A percentile compares a stretch with the other conserved stretches of the same genome.
These are phyloP conservation scores for Sporothrix sp. DNA, from an alignment of 2,329 filamentous ascomycete species.

Conservation along the genomic window DNA sequence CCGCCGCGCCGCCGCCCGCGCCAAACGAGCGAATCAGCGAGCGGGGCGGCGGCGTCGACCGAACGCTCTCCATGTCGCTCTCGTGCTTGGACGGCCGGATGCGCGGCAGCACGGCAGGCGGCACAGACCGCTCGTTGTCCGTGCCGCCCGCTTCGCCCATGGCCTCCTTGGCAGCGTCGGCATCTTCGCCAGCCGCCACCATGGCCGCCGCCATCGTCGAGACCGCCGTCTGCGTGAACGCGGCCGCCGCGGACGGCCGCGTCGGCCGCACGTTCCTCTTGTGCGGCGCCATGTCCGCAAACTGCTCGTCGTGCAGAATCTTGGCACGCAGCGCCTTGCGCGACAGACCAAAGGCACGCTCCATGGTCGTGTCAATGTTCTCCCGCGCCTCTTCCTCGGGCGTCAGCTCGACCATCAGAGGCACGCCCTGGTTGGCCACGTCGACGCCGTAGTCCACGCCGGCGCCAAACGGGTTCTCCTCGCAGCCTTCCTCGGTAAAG, in stretches of 20 bases:
- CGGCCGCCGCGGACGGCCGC: constrained; percentile 15
- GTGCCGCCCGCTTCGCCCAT: constrained; percentile 19
- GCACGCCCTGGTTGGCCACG: constrained; percentile 60
- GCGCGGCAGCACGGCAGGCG: constrained; percentile 46
- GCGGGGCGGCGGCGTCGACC: constrained; percentile 42
- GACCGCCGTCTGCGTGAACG: too few species aligned
- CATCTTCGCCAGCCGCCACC: constrained; percentile 18
- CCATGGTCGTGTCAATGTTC: constrained; percentile 64
- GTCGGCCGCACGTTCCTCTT: constrained; percentile 42
- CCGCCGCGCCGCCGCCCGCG: constrained; percentile 37
- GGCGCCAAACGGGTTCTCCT: constrained; percentile 80
- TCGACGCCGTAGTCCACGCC: constrained; percentile 56
- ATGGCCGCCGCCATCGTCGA: too few species aligned
- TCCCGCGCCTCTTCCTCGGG: constrained; percentile 56
- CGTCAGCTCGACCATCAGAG: constrained; percentile 54
- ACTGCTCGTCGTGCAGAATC: constrained; percentile 67
- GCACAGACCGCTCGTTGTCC: constrained; percentile 41
- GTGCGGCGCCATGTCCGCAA: constrained; percentile 49
- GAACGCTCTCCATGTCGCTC: constrained; percentile 43
- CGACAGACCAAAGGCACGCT: constrained; percentile 58
- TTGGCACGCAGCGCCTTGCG: constrained; percentile 66
- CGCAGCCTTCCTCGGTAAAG: constrained; percentile 77
- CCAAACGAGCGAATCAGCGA: constrained; percentile 27
- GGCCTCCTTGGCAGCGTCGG: constrained; percentile 18
- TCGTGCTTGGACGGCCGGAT: constrained; percentile 55